A percentile compares a stretch with the other conserved stretches of the same genome.
phyloP scores from a whole-genome alignment of 768 basidiomycete species.

The Russula sp. region DNA sequence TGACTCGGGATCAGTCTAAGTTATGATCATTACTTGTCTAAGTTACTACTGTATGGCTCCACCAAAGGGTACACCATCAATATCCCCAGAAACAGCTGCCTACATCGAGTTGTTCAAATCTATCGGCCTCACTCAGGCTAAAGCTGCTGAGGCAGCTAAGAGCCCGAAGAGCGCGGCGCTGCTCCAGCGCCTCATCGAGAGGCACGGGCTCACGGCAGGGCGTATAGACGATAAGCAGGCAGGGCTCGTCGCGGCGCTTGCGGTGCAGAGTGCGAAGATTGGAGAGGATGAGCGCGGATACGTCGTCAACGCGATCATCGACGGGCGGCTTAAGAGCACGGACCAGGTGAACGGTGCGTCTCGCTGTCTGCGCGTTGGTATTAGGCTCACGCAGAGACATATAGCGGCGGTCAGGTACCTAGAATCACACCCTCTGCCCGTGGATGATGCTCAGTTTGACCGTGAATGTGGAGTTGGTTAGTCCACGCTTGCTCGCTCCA shows the following conservation, averaged over 20 bases:
- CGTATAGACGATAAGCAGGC: constrained; percentile 73
- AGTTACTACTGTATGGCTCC: constrained; percentile 3
- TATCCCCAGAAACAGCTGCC: constrained; percentile 33
- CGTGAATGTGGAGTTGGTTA: constrained; percentile 81
- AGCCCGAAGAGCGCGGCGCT: constrained; percentile 68
- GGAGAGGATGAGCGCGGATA: constrained; percentile 52
- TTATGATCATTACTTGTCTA: too few species aligned
- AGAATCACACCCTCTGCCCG: constrained; percentile 51
- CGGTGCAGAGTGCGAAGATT: constrained; percentile 59
- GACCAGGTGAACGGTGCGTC: constrained; percentile 84
- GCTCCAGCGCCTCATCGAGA: constrained; percentile 63
- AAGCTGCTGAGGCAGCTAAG: constrained; percentile 79
- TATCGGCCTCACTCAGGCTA: constrained; percentile 68
- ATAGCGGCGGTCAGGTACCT: constrained; percentile 74
- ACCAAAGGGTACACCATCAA: constrained; percentile 4
- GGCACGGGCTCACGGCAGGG: constrained; percentile 42
- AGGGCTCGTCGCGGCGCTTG: constrained; percentile 59
- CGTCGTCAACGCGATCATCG: constrained; percentile 61
- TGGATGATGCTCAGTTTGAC: constrained; percentile 68
- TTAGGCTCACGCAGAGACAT: not conserved
- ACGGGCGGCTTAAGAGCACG: constrained; percentile 63
- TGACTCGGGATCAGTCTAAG: not conserved
- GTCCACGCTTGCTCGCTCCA: constrained; percentile 28
- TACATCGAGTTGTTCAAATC: constrained; percentile 59
- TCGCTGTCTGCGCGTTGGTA: not conserved